These are phyloP conservation scores for Striga asiatica DNA, from an alignment of 257 asterid genomes.

Conservation along the genomic window DNA sequence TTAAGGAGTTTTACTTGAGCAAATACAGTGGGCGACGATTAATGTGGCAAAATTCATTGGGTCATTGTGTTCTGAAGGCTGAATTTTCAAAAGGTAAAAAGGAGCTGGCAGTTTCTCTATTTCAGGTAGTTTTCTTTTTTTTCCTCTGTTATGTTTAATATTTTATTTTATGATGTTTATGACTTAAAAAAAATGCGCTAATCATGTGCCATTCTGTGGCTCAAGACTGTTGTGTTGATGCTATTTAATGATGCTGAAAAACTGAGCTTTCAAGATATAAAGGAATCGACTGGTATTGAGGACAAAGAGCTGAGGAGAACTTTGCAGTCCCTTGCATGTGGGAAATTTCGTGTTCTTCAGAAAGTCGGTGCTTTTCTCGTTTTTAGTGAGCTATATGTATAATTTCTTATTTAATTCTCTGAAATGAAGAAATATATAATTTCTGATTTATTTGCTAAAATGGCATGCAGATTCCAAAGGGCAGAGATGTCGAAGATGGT, in stretches of 20 bases:
- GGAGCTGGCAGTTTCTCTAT: constrained; percentile 96
- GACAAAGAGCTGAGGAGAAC: constrained; percentile 90
- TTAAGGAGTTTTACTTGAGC: constrained; percentile 91
- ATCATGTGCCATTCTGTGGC: constrained; percentile 13
- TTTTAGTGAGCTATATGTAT: too few species aligned
- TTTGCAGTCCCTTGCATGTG: constrained; percentile 96
- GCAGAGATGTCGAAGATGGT: constrained; percentile 55
- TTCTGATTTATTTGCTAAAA: background rate
- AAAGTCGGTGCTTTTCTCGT: constrained; percentile 30
- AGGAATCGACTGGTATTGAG: constrained; percentile 83
- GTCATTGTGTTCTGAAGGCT: constrained; percentile 89
- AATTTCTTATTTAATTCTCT: background rate
- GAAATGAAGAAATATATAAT: background rate
- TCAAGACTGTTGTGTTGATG: constrained; percentile 88
- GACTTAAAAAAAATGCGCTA: background rate
- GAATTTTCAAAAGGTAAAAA: constrained; percentile 81
- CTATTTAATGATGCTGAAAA: constrained; percentile 79
- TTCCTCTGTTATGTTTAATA: background rate
- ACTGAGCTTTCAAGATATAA: constrained; percentile 83
- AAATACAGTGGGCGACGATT: constrained; percentile 93
- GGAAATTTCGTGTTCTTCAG: constrained; percentile 87
- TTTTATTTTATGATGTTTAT: background rate
- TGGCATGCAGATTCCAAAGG: constrained; percentile 38
- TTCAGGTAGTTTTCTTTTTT: constrained; percentile 55
- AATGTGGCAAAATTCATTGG: constrained; percentile 98